phyloP scores from a whole-genome alignment of 805 yeast species.

The Schwanniomyces sp. region DNA sequence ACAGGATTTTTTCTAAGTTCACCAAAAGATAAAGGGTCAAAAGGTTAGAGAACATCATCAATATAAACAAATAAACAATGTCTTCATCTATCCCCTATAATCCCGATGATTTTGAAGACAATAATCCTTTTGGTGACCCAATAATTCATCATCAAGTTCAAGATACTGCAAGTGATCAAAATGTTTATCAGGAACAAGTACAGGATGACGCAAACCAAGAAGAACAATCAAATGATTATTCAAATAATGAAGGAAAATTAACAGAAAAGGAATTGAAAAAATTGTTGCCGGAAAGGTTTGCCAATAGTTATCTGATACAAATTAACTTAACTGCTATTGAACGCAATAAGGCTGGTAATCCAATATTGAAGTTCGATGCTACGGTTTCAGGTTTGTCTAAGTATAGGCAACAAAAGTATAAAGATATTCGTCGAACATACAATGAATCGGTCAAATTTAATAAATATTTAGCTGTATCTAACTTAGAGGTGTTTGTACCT shows the following conservation, averaged over 20 bases:
- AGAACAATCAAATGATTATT: conserved; percentile 9
- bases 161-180: conserved; percentile 17
- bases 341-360: conserved; percentile 71
- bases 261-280: conserved; percentile 43
- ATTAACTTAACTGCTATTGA: conserved; percentile 71
- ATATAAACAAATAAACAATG: conserved; percentile 19
- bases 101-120: conserved; percentile 46
- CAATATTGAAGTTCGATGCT: conserved; percentile 70
- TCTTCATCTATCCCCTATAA: conserved; percentile 46
- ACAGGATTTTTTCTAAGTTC: neutral
- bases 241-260: conserved; percentile 15
- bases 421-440: conserved; percentile 77
- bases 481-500: conserved; percentile 92
- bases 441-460: conserved; percentile 75
- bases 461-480: conserved; percentile 73
- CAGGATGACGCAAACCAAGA: conserved; percentile 13
- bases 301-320: conserved; percentile 40
- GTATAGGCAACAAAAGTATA: conserved; percentile 67
- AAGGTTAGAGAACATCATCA: neutral
- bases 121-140: conserved; percentile 44
- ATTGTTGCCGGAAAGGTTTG: conserved; percentile 52
- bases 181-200: conserved; percentile 2
- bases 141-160: neutral
- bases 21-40: neutral
- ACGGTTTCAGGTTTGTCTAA: conserved; percentile 59